Base-by-base conservation (phyloP, 768 basidiomycete genomes). In the Lactarius hengduanensis region DNA sequence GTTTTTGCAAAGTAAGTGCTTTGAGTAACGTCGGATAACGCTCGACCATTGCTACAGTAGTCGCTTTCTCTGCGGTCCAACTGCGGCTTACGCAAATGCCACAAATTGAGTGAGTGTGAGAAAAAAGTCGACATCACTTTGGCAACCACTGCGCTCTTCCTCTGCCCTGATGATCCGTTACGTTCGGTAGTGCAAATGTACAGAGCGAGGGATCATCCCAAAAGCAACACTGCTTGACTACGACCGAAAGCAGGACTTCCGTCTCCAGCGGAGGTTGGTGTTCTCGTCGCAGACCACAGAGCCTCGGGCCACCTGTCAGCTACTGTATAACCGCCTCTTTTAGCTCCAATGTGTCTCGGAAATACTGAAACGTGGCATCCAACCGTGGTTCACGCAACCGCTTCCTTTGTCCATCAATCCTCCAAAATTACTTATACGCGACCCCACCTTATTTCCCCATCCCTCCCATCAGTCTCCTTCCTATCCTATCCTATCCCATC, bases 161-260 rank as follows among this genome's bases (percentile, higher is more conserved):
- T 26, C 50, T 22, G 22, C 47, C 47, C 47, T 20, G 50, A 26
- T 64, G 63, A 64, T 64, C 63, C 63, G 63, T 47, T 22, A 16
- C 38, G 28, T 10, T 32, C 63, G 63, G 63, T 26, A 15, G 5
- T 11, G 22, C 47, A 47, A 13, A 8, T 4, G 38, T 22, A 47
- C 45, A 26, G 47, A 26, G 18, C 32, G n/a, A 45, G 26, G 20
- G 30, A 18, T 10, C 41, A 11, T n/a, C 36, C 36, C 36, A 61
- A 53, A 53, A 18, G 8, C 18, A 13, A 30, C 26, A 4, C 40
- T 15, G 28, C n/a, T 63, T 32, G 1, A 11, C 45, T 28, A 28
- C 57, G 4, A 30, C 40, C 9, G 45, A 3, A 38, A 18, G 55
- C 22, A 26, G 41, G 28, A 36, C 47, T 43, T 45, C 64, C 59